Evolutionary conservation across 371 early-diverging fungal genomes (phyloP), one percentile per base, ranked within the genome.

Genomic region (Quaeritorhiza haematococci): DNA sequence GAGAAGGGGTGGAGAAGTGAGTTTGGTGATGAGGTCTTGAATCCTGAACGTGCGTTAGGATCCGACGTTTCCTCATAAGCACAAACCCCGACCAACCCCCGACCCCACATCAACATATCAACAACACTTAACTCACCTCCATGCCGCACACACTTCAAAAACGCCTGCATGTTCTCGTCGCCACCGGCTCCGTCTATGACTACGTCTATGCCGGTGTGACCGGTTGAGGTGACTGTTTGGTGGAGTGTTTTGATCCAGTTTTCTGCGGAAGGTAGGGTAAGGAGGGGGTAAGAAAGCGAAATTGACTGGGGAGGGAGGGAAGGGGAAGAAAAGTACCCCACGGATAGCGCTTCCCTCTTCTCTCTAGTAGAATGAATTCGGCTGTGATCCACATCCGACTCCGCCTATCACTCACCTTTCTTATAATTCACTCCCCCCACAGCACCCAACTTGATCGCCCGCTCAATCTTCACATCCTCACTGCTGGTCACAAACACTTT

Each of bases 141-240:
- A 3, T 64, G 49, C 6, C 57, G 54, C 67, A 80, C 64, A 10
- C 81, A 61, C 13, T 59, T 56, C n/a, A 71, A 42, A 56, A 74
- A 67, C 46, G 74, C 76, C 1, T 65, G 53, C 27, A 58, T 60
- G 64, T 73, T 71, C 13, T 77, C 65, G 8, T 73, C 73, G 26
- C 87, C 87, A 29, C 84, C 84, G 24, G 86, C 83, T 23, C 89
- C 85, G 62, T 88, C 89, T 48, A 88, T 75, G 17, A 88, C 73
- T 23, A 80, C 74, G 26, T 83, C 74, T 28, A 85, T 61, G n/a
- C 43, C 52, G 15, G 69, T 69, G 0, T 64, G 68, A 17, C 71
- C 72, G 23, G n/a, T n/a, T n/a, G n/a, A n/a, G n/a, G n/a, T n/a
- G n/a, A 75, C 38, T 21, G 74, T 48, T 26, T 71, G 64, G 45